Percentiles rank a stretch among this genome's conserved stretches.
phyloP scores from a whole-genome alignment of 2,329 filamentous ascomycete genomes.

The Metarhizium rileyi region DNA sequence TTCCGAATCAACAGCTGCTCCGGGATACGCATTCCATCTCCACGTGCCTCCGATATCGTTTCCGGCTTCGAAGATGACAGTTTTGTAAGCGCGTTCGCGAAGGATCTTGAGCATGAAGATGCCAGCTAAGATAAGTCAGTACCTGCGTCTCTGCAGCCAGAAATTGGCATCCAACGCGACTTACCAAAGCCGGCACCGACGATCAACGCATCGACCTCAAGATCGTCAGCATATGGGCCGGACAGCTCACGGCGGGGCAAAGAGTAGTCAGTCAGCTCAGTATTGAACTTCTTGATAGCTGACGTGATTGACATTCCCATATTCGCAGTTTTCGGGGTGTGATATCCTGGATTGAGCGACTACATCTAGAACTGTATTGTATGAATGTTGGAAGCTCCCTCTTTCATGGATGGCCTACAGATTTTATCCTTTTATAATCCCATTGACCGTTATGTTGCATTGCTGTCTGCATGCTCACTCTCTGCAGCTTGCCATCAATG shows the following conservation, averaged over 20 bases:
- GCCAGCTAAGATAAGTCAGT: conserved; percentile 23
- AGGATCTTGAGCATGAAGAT: conserved; percentile 42
- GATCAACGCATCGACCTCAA: conserved; percentile 26
- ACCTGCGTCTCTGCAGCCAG: background rate
- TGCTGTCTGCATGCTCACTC: background rate
- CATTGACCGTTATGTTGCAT: no score
- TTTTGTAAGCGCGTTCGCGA: conserved; percentile 37
- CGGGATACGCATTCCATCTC: conserved; percentile 48
- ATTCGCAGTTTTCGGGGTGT: background rate
- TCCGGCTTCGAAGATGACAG: conserved; percentile 42
- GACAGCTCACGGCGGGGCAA: conserved; percentile 4
- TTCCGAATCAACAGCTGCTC: conserved; percentile 43
- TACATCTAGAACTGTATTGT: background rate
- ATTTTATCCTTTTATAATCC: background rate
- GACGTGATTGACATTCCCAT: background rate
- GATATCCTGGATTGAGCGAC: background rate
- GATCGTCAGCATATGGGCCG: background rate
- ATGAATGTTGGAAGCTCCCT: no score
- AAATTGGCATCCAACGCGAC: background rate
- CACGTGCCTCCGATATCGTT: conserved; percentile 42
- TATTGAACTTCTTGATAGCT: background rate
- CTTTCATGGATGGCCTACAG: no score
- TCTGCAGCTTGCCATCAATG: background rate
- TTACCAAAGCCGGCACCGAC: conserved; percentile 36
- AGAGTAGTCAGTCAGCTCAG: background rate